phyloP scores from a whole-genome alignment of 805 yeast species.

The Candida vaughaniae region DNA sequence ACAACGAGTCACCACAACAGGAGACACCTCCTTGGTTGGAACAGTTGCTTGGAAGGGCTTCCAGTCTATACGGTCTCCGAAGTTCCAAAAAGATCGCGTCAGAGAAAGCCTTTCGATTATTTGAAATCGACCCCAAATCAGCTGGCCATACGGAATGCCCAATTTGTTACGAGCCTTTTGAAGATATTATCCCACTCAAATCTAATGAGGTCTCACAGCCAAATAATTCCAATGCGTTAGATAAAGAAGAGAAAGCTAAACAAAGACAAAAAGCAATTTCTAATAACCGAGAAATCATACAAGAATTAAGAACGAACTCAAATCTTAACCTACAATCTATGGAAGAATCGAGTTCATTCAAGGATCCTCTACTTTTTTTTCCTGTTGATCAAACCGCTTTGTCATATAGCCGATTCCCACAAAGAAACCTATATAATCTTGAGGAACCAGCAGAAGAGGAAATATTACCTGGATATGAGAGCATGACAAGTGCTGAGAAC shows the following conservation, averaged over 20 bases:
- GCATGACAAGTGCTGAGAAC: conserved; percentile 9
- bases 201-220: too few relatives aligned
- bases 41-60: conserved; percentile 34
- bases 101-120: conserved; percentile 38
- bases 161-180: conserved; percentile 34
- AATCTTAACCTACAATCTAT: conserved; percentile 2
- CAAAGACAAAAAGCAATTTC: neutral
- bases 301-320: conserved; percentile 3
- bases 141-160: conserved; percentile 31
- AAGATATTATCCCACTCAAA: too few relatives aligned
- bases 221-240: too few relatives aligned
- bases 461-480: conserved; percentile 27
- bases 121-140: conserved; percentile 19
- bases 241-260: too few relatives aligned
- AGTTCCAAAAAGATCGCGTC: conserved; percentile 30
- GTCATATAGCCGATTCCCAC: conserved; percentile 28
- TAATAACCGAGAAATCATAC: conserved; percentile 4
- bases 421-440: conserved; percentile 20
- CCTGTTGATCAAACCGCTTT: conserved; percentile 28
- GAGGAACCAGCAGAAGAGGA: conserved; percentile 20
- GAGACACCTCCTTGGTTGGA: conserved; percentile 32
- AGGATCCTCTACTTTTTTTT: conserved; percentile 33
- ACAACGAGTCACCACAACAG: conserved; percentile 15
- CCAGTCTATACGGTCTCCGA: conserved; percentile 28
- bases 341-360: conserved; percentile 14